Conservation (phyloP, 352 stramenopile genomes). For the Saprolegnia parasitica region DNA sequence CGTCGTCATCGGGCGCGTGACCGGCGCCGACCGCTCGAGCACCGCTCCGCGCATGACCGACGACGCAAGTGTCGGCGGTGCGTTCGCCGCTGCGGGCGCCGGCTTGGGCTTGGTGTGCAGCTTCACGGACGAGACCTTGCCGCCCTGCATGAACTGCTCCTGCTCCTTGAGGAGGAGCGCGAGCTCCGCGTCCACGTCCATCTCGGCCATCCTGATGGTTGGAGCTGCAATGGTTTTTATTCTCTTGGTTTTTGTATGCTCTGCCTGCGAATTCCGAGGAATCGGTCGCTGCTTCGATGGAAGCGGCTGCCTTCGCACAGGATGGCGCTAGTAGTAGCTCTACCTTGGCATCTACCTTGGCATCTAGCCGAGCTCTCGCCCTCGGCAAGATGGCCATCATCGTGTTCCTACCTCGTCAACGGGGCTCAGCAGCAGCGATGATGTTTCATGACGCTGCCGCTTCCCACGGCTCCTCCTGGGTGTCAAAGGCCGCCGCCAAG, state of each 20-base stretch:
- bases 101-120: conserved; percentile 17
- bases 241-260: background rate
- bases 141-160: conserved; percentile 57
- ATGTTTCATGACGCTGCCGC: no score
- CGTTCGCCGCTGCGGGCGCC: background rate
- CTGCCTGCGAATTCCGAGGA: background rate
- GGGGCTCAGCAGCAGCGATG: no score
- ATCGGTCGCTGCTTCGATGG: background rate
- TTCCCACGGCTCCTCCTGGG: no score
- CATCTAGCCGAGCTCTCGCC: no score
- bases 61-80: background rate
- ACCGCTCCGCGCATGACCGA: conserved; percentile 37
- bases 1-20: conserved; percentile 35
- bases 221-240: conserved; percentile 5
- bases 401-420: no score
- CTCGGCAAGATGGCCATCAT: no score
- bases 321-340: no score
- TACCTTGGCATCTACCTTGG: no score
- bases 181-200: conserved; percentile 75
- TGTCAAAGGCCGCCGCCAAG: no score
- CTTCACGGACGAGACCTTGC: conserved; percentile 27
- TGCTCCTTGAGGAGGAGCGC: conserved; percentile 75
- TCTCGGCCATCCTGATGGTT: conserved; percentile 31
- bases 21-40: conserved; percentile 42
- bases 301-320: no score